Base-by-base conservation (phyloP, 1,139 yeast genomes). In the Magnusiomyces fungicola region DNA sequence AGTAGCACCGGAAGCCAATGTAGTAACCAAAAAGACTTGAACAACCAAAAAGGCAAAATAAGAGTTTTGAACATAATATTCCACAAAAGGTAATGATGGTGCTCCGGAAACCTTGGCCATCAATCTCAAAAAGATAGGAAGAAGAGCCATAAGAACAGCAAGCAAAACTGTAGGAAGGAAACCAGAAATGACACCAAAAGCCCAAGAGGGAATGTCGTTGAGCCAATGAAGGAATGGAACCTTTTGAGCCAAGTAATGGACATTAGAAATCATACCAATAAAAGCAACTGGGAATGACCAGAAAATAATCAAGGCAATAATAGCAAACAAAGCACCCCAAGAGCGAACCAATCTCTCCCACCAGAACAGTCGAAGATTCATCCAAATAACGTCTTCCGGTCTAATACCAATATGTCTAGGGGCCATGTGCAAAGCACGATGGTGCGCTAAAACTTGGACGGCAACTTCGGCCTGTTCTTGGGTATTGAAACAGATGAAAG, bases 231-330 rank as follows among this genome's bases (percentile, higher is more conserved):
- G 75, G 74, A 83, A 89, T 21, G 71, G 85, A 46, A 89, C 73
- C 56, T 78, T 80, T 47, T 78, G 72, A 37, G 83, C 85, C 66
- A 89, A 73, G 59, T 75, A 76, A 55, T 83, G 80, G 59, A 92
- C 77, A 69, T 90, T 90, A 22, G 97, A 89, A 57, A 92, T 78
- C 61, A 83, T 73, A 81, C 97, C 97, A 50, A 92, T 96, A 65
- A 88, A 87, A 1, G 97, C 96, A 48, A 90, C 97, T 18, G 97
- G 97, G 60, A 89, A 75, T 53, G 96, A 78, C 97, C 97, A 92
- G 65, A 89, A 83, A 50, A 90, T 76, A 55, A 88, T 78, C 62
- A 83, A 66, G 3, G 65, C 69, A 39, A 72, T 63, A 55, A 88
- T 76, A 14, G 81, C 79, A 19, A 81, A 74, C 48, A 72, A 61